A percentile compares a stretch with the other conserved stretches of the same genome.
phyloP scores from a whole-genome alignment of 345 rosid species.

The Citrus mangshanensis region DNA sequence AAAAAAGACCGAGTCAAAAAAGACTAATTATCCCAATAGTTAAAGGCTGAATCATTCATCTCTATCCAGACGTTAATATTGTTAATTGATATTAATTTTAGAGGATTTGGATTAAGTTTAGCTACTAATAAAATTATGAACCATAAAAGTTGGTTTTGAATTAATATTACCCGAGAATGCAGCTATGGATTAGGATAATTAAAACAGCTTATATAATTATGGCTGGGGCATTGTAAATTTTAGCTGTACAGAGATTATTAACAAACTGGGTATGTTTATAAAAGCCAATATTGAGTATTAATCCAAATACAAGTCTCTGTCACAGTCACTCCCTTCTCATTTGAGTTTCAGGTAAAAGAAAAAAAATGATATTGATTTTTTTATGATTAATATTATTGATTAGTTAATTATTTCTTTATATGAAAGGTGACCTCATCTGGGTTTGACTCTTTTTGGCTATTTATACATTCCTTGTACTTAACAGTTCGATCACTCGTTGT shows the following conservation, averaged over 20 bases:
- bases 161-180: not conserved
- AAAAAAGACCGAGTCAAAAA: not conserved
- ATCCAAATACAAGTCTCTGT: not conserved
- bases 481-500: no score
- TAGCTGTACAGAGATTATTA: not conserved
- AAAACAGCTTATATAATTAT: not conserved
- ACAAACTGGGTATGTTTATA: not conserved
- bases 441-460: not conserved
- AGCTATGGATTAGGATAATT: not conserved
- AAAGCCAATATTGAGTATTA: not conserved
- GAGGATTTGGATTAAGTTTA: not conserved
- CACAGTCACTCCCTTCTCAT: not conserved
- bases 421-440: not conserved
- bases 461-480: not conserved
- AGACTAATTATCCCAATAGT: not conserved
- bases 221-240: not conserved
- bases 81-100: not conserved
- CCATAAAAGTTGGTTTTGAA: not conserved
- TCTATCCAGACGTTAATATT: not conserved
- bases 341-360: not conserved
- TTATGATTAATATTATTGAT: not conserved
- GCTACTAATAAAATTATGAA: not conserved
- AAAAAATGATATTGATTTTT: not conserved
- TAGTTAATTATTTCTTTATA: no score
- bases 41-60: no score